phyloP scores from a whole-genome alignment of 225 moss, liverwort and hornwort genomes.

The Thuidium tamariscinum region DNA sequence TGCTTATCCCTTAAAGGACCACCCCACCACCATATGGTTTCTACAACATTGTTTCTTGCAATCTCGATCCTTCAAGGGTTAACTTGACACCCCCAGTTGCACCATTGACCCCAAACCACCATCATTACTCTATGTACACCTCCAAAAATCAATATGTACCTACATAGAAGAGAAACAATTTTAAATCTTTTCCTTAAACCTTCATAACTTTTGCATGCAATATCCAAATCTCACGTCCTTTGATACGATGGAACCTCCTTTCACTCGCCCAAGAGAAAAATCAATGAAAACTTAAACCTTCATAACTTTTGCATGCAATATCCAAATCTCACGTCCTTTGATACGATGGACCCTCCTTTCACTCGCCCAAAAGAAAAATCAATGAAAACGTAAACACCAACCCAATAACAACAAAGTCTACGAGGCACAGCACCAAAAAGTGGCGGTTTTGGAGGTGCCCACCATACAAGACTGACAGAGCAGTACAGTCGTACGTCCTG shows the following conservation, averaged over 20 bases:
- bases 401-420: neutral
- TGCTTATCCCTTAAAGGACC: neutral
- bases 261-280: neutral
- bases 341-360: neutral
- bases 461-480: no score
- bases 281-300: neutral
- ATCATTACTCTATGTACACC: neutral
- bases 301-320: fast-evolving
- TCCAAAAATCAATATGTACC: neutral
- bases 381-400: neutral
- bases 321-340: neutral
- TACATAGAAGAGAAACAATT: neutral
- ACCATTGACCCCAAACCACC: fast-evolving
- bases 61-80: no score
- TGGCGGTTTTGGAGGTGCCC: no score
- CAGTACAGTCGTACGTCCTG: neutral
- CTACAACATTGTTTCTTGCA: no score
- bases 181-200: neutral
- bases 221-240: neutral
- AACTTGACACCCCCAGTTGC: fast-evolving
- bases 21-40: no score
- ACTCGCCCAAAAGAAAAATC: neutral
- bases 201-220: fast-evolving
- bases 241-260: neutral
- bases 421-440: neutral